These are phyloP conservation scores for Thalassiosira mediterranea DNA, from an alignment of 352 stramenopile genomes.

Conservation along the genomic window DNA sequence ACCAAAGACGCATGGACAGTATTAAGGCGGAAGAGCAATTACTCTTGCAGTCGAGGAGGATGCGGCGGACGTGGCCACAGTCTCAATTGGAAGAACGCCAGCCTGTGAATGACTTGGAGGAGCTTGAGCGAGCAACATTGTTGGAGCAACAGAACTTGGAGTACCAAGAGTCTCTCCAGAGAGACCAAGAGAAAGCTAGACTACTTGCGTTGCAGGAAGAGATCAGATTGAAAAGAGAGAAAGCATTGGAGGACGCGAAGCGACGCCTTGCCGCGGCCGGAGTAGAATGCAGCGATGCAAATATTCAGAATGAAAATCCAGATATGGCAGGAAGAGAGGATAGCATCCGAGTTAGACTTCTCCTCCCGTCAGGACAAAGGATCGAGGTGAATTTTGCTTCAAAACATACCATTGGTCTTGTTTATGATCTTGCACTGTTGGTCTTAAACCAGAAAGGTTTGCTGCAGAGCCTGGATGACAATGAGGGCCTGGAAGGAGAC, in stretches of 20 bases:
- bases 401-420: slow-evolving; percentile 35
- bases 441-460: slow-evolving; percentile 28
- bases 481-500: background rate
- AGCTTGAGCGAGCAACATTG: slow-evolving; percentile 40
- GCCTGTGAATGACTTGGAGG: slow-evolving; percentile 25
- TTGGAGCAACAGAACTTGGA: slow-evolving; percentile 45
- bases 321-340: background rate
- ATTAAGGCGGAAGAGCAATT: slow-evolving; percentile 27
- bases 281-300: slow-evolving; percentile 13
- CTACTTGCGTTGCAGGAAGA: slow-evolving; percentile 21
- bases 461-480: slow-evolving; percentile 7
- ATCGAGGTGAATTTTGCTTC: slow-evolving; percentile 18
- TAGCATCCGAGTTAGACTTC: slow-evolving; percentile 33
- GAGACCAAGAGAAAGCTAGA: slow-evolving; percentile 30
- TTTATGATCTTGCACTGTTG: slow-evolving; percentile 55
- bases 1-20: slow-evolving; percentile 19
- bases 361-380: slow-evolving; percentile 42
- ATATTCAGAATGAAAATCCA: slow-evolving; percentile 9
- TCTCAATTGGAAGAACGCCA: slow-evolving; percentile 6
- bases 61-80: background rate
- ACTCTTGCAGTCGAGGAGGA: slow-evolving; percentile 5
- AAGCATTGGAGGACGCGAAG: slow-evolving; percentile 18
- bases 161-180: slow-evolving; percentile 42
- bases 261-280: slow-evolving; percentile 22
- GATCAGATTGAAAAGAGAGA: slow-evolving; percentile 17